Evolutionary conservation across 441 rosid genomes (phyloP), one percentile per base, ranked within the genome.

Genomic region (Eutrema salsugineum): DNA sequence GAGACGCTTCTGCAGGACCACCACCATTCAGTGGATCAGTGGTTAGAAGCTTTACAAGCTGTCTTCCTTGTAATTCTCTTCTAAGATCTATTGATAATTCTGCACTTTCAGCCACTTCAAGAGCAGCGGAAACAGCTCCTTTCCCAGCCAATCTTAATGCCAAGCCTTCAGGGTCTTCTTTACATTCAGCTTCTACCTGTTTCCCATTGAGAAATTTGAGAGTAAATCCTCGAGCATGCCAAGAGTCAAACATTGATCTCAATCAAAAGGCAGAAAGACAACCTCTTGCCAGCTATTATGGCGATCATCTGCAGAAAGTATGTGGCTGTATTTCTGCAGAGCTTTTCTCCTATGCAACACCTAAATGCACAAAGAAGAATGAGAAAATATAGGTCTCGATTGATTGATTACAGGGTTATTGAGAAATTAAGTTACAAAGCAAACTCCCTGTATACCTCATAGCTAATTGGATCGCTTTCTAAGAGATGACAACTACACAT

Each of bases 1-100:
- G 92, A 43, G 99, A 95, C 32, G 99, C 99, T 88, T 95, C 98
- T n/a, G 99, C 97, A 70, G 99, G 99, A 80, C 98, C 99, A 66
- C 99, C 99, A 53, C 99, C 99, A 77, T 78, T 95, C 66, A 95
- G 93, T 74, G 99, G 99, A 73, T 95, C 98, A 63, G 95, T 91
- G 63, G 96, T 95, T 30, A 95, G 91, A 87, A 93, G 98, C 81
- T 93, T 95, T 83, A 95, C 99, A 79, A 95, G 98, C 63, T 95
- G 99, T 62, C 97, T 83, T 73, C 97, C 97, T 81, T 93, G 97
- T 71, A 95, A 83, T 82, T 95, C 99, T 82, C 99, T 88, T 79
- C 97, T 84, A 84, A 95, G 76, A 80, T 91, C 94, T 80, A 76
- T 83, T 70, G 99, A 87, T 70, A 95, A 85, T 54, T 88, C 91